phyloP scores from a whole-genome alignment of 768 basidiomycete genomes.

The Mycena olivaceomarginata region DNA sequence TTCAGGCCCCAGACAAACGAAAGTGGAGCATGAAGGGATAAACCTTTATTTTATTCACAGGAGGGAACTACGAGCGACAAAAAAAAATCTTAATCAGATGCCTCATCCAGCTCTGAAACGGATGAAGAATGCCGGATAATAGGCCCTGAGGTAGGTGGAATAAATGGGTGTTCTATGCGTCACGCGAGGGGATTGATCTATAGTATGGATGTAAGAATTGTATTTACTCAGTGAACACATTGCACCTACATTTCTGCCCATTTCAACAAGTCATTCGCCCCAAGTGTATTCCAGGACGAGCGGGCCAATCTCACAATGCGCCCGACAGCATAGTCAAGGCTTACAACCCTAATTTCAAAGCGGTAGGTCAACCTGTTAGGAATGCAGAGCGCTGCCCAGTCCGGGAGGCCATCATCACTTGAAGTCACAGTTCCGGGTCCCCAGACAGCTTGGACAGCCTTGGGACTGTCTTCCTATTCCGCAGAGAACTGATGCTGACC shows the following conservation, averaged over 20 bases:
- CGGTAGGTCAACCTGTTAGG: not conserved
- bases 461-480: not conserved
- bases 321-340: not conserved
- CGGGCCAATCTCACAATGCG: not conserved
- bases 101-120: not conserved
- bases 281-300: not conserved
- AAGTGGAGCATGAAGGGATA: not conserved
- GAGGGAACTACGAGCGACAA: not conserved
- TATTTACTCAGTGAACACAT: too few species aligned
- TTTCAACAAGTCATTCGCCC: not conserved
- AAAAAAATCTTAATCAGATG: too few species aligned
- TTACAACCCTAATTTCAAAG: not conserved
- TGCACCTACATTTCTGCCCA: constrained; percentile 8
- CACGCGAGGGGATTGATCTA: not conserved
- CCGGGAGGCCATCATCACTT: not conserved
- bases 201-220: too few species aligned
- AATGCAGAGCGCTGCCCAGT: not conserved
- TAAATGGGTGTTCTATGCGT: not conserved
- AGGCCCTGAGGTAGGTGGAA: not conserved
- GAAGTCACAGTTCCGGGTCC: not conserved
- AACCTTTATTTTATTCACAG: not conserved
- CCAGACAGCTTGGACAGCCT: not conserved
- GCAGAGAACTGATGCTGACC: not conserved
- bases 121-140: not conserved
- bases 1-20: not conserved